phyloP scores from a whole-genome alignment of 176 grass and related monocot species.

The Phoenix roebelenii region DNA sequence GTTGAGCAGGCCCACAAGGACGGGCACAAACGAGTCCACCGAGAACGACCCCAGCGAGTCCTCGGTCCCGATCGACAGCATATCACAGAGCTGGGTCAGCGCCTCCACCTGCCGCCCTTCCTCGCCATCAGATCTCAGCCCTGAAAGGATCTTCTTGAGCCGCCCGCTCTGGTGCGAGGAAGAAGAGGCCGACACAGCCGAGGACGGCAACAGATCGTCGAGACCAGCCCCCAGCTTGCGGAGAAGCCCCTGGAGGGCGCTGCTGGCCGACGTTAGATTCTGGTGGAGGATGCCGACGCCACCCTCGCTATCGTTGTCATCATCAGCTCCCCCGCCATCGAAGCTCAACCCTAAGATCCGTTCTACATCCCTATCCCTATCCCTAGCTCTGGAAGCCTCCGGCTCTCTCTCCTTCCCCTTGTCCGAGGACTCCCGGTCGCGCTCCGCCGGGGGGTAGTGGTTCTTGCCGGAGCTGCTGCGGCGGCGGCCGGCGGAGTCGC shows the following conservation, averaged over 20 bases:
- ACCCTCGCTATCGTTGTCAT: slow-evolving; percentile 57
- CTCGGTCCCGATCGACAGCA: slow-evolving; percentile 77
- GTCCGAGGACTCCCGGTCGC: slow-evolving; percentile 19
- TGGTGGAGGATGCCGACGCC: slow-evolving; percentile 52
- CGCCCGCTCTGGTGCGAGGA: slow-evolving; percentile 37
- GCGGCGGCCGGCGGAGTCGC: no score
- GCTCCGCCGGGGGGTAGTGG: no score
- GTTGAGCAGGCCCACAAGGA: slow-evolving; percentile 68
- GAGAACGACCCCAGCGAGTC: slow-evolving; percentile 59
- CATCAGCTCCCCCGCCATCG: slow-evolving; percentile 31
- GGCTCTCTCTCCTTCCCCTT: slow-evolving; percentile 86
- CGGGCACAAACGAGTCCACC: slow-evolving; percentile 64
- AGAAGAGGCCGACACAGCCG: slow-evolving; percentile 25
- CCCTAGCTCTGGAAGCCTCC: slow-evolving; percentile 33
- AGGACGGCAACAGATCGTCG: slow-evolving; percentile 66
- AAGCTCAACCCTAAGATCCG: slow-evolving; percentile 51
- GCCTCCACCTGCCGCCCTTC: slow-evolving; percentile 59
- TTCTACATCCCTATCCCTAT: slow-evolving; percentile 52
- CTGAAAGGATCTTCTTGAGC: slow-evolving; percentile 56
- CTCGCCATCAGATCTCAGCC: slow-evolving; percentile 62
- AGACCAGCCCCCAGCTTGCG: slow-evolving; percentile 69
- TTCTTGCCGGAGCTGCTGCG: slow-evolving; percentile 9
- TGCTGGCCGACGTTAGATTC: slow-evolving; percentile 58
- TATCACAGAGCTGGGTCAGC: slow-evolving; percentile 67
- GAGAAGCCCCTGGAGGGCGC: slow-evolving; percentile 66